Conservation (phyloP, 163 green algal genomes). For the Smithsoniella earleae region DNA sequence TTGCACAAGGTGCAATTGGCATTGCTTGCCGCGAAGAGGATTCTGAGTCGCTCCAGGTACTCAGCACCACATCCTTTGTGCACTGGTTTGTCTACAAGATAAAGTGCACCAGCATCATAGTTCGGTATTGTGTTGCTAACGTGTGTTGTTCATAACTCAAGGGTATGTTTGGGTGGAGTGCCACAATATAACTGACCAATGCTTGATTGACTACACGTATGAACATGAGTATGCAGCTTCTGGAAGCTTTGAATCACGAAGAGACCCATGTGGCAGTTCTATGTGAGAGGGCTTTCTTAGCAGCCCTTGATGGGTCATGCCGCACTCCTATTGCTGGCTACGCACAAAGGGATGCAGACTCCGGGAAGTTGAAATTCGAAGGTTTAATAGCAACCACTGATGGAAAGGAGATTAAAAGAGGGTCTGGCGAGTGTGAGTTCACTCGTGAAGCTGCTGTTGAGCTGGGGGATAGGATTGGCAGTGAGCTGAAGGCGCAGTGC, state of each 20-base stretch:
- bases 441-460: conserved; percentile 53
- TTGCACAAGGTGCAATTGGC: conserved; percentile 87
- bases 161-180: too few relatives aligned
- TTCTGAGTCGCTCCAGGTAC: conserved; percentile 20
- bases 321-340: conserved; percentile 88
- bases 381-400: conserved; percentile 83
- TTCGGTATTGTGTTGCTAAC: too few relatives aligned
- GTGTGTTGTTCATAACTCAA: too few relatives aligned
- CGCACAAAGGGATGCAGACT: conserved; percentile 47
- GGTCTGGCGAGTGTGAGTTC: conserved; percentile 42
- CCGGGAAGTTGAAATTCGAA: conserved; percentile 64
- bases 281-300: conserved; percentile 89
- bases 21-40: conserved; percentile 84
- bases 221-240: conserved; percentile 42
- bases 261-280: conserved; percentile 86
- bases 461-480: conserved; percentile 65
- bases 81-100: too few relatives aligned
- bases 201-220: too few relatives aligned
- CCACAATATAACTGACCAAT: too few relatives aligned
- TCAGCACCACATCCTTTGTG: not conserved
- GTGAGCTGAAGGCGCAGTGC: conserved; percentile 71
- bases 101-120: too few relatives aligned
- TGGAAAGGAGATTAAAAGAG: conserved; percentile 63
- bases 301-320: conserved; percentile 92
- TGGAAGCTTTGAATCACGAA: conserved; percentile 92